Percentiles rank a stretch among this genome's conserved stretches.
Evolutionary conservation across 75 land plant species (phyloP).

Genomic region (Gnetum montanum): DNA sequence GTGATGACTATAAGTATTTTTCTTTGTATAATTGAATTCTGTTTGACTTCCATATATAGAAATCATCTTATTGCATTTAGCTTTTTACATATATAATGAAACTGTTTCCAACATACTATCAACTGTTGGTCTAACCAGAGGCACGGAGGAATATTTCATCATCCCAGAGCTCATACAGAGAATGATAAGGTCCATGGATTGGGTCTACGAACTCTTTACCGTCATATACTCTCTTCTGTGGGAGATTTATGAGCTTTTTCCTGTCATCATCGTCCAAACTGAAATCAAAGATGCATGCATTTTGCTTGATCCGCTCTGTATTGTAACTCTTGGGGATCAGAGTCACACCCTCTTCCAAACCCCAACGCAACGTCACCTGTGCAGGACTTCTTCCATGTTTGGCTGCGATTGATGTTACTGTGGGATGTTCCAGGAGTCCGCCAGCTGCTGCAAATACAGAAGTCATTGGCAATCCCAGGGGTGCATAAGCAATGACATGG

Average conservation of each 20-base stretch:
- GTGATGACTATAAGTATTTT: too few species aligned
- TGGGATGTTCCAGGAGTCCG: constrained; percentile 26
- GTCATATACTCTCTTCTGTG: constrained; percentile 9
- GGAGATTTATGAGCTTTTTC: constrained; percentile 15
- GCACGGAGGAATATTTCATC: constrained; percentile 22
- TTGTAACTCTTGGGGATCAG: constrained; percentile 43
- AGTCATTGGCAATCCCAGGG: constrained; percentile 34
- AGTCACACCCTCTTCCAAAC: constrained; percentile 31
- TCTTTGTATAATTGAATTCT: too few species aligned
- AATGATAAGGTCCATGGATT: constrained; percentile 28
- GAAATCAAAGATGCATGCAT: constrained; percentile 30
- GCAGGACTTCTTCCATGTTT: constrained; percentile 29
- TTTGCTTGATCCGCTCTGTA: constrained; percentile 28
- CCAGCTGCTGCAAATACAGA: constrained; percentile 12
- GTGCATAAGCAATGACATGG: constrained; percentile 39
- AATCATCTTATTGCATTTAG: too few species aligned
- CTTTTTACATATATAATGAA: background rate
- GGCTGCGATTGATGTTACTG: constrained; percentile 22
- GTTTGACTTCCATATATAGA: too few species aligned
- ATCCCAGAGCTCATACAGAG: constrained; percentile 53
- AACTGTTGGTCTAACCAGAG: background rate
- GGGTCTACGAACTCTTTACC: constrained; percentile 7
- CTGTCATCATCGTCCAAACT: constrained; percentile 25
- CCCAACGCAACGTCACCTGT: constrained; percentile 48
- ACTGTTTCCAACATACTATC: background rate